Base-by-base conservation (phyloP, 805 yeast genomes). In the Pichia gijzeniarum region DNA sequence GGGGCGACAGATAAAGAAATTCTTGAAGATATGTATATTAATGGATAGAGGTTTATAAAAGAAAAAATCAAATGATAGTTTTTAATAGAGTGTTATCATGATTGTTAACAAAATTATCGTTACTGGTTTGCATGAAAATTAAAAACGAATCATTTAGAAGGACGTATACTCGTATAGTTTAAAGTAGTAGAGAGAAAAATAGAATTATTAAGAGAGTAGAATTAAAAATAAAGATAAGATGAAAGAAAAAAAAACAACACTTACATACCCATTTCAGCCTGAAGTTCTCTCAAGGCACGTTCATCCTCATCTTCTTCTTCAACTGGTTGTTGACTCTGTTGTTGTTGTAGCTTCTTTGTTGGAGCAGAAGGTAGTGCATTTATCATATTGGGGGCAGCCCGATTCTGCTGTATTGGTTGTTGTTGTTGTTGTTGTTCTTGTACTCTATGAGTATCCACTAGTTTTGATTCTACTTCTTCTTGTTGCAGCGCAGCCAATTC, bases 401-500 rank as follows among this genome's bases (percentile, higher is more conserved):
- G 20, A 53, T 53, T 32, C 3, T 41, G 27, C 22, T 16, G n/a
- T 19, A 33, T 27, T 27, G 20, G 25, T 14, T 39, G 38, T 21
- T 44, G 35, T 8, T 35, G 19, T 17, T 49, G 51, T 31, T 50
- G 44, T 21, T 50, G 53, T 38, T 33, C 37, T 33, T 43, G 43
- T 13, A 30, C 41, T 33, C 33, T 43, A 38, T 48, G 49, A 22
- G 53, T 51, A 38, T 48, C 28, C 1, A 39, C 28, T 35, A 51
- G 28, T 21, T 51, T 41, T 6, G 49, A 37, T 50, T 83, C 85
- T 45, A 78, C 71, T 48, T 80, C 85, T 66, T 88, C 96, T 64
- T 85, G 89, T 64, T 85, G 89, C 64, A 89, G 88, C 57, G 89
- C 71, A 45, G 80, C 85, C 48, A 87, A 95, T 63, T 93, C 77